Base-by-base conservation (phyloP, 257 asterid genomes). In the Scutellaria baicalensis region DNA sequence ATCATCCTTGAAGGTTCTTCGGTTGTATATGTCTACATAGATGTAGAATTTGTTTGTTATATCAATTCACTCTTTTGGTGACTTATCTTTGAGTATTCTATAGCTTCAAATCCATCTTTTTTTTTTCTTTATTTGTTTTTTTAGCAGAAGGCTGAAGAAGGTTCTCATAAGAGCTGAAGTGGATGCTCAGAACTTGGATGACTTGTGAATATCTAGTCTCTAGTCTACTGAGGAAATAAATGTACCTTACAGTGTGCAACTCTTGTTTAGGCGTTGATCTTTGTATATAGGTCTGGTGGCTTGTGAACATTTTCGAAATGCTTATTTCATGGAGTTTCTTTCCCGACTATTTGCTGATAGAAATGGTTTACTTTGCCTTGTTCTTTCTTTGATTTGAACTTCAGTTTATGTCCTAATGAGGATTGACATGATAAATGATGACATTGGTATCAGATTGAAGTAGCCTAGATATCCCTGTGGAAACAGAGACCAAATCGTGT, bases 71-170 rank as follows among this genome's bases (percentile, higher is more conserved):
- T 42, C 6, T 43, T 18, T 9, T 6, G 42, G 8, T 23, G 33
- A 13, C 64, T 4, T 9, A 44, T 39, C 8, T 0, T 8, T 16
- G 38, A 35, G 55, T 68, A 20, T 36, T 33, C 13, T 18, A 35
- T 44, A 21, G 18, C 5, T 21, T 27, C 39, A n/a, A 39, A 17
- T 60, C 57, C 40, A 61, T 35, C 56, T 45, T 4, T 48, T 76
- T 64, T 13, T 18, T 54, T 3, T 11, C 16, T 12, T n/a, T n/a
- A n/a, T n/a, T n/a, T n/a, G n/a, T n/a, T n/a, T n/a, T 9, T 56
- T 9, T 17, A 45, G 50, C 71, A 76, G 80, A 79, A 75, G 66
- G 71, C 83, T 44, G 87, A 49, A 44, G 83, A 40, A 50, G 77
- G 54, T 39, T 54, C 71, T 64, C 68, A 27, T 0, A 63, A 75